Base-by-base conservation (phyloP, 768 basidiomycete genomes). In the Boletus speciosus region DNA sequence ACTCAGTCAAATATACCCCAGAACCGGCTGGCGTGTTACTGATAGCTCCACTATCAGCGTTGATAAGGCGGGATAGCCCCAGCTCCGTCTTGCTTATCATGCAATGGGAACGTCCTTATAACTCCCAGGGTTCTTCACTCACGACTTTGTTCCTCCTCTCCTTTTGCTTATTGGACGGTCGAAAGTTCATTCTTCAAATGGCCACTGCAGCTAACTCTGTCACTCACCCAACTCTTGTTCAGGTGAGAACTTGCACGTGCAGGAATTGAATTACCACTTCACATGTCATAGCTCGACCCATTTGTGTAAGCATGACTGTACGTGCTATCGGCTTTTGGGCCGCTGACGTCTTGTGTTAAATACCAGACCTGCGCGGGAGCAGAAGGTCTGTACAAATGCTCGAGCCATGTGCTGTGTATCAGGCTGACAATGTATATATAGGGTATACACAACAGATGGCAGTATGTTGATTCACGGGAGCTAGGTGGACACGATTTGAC, bases 401-500 rank as follows among this genome's bases (percentile, higher is more conserved):
- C 21, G 14, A 34, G 12, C 1, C 21, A n/a, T 35, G 14, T 32
- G 15, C 4, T 15, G 6, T 15, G 16, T 40, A n/a, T 38, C 31
- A 15, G 11, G 14, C 25, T 48, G 27, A 54, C 25, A 37, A 41
- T 27, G 16, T 31, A 38, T 35, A 27, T 56, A 1, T 49, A 85
- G 84, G 82, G 82, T 27, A 61, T 86, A 11, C 85, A 86, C 60
- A 87, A 86, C 64, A 82, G 85, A 43, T 87, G 85, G 85, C 85
- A 87, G 85, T 86, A 70, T 66, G 85, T 73, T 11, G 15, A 39
- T 21, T 19, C 31, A 11, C 4, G 9, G 27, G 14, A 35, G 29
- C 42, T 16, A 9, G 6, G 5, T 1, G 15, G 23, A 45, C n/a
- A 42, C 12, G 6, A 15, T 32, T 59, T 48, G 38, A 55, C 32